phyloP scores from a whole-genome alignment of 768 basidiomycete genomes.

The Serendipita indica region DNA sequence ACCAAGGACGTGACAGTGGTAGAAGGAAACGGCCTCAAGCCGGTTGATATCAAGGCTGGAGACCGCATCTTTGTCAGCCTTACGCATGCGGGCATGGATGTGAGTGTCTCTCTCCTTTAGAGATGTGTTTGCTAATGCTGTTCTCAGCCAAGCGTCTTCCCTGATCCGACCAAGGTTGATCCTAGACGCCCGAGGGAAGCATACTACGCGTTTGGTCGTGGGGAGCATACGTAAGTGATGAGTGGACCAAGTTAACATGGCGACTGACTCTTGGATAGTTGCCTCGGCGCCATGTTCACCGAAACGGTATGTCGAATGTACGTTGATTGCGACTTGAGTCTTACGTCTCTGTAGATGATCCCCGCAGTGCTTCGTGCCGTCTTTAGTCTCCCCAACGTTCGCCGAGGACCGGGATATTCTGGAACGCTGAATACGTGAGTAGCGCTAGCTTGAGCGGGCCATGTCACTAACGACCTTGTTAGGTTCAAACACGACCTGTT shows the following conservation, averaged over 20 bases:
- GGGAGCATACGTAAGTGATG: slow-evolving; percentile 12
- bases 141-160: slow-evolving; percentile 28
- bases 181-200: slow-evolving; percentile 24
- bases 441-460: neutral
- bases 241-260: too few species aligned
- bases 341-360: slow-evolving; percentile 10
- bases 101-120: slow-evolving; percentile 17
- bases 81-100: slow-evolving; percentile 28
- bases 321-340: neutral
- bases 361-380: slow-evolving; percentile 26
- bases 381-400: slow-evolving; percentile 25
- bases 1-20: slow-evolving; percentile 23
- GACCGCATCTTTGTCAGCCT: slow-evolving; percentile 27
- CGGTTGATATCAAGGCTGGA: slow-evolving; percentile 24
- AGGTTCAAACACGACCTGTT: slow-evolving; percentile 21
- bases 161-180: slow-evolving; percentile 27
- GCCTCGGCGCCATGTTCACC: too few species aligned
- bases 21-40: slow-evolving; percentile 24
- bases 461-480: neutral
- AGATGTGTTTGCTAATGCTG: neutral
- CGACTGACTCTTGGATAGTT: too few species aligned
- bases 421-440: slow-evolving; percentile 28
- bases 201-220: slow-evolving; percentile 16
- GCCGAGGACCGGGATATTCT: slow-evolving; percentile 25
- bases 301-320: neutral